Conservation (phyloP, 805 yeast genomes). For the Candida insectorum region DNA sequence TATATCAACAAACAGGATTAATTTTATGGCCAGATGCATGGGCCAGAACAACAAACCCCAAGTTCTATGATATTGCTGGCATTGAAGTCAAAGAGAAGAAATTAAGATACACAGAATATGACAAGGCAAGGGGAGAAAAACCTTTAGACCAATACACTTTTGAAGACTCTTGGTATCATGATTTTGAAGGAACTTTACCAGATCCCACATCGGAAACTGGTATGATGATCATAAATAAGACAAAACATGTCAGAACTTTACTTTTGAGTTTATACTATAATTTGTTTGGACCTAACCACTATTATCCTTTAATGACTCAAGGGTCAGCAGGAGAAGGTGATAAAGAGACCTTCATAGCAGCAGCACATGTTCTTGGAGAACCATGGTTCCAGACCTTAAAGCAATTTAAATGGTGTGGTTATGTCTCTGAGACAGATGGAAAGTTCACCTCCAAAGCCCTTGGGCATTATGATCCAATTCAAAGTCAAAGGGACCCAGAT, state of each 20-base stretch:
- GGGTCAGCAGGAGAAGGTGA: slow-evolving; percentile 80
- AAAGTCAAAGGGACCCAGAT: slow-evolving; percentile 14
- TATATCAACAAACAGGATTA: slow-evolving; percentile 46
- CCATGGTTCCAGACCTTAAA: slow-evolving; percentile 52
- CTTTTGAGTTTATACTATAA: slow-evolving; percentile 64
- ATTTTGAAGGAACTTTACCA: slow-evolving; percentile 60
- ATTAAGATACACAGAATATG: slow-evolving; percentile 27
- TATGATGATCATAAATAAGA: slow-evolving; percentile 59
- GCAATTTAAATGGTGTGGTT: slow-evolving; percentile 41
- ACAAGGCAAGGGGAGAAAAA: slow-evolving; percentile 31
- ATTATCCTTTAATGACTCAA: slow-evolving; percentile 66
- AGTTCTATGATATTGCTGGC: slow-evolving; percentile 52
- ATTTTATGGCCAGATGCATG: slow-evolving; percentile 70
- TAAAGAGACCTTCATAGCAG: slow-evolving; percentile 72
- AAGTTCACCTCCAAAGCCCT: slow-evolving; percentile 35
- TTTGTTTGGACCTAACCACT: slow-evolving; percentile 59
- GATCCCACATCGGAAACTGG: slow-evolving; percentile 73
- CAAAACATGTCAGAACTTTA: slow-evolving; percentile 55
- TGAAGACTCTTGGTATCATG: slow-evolving; percentile 47
- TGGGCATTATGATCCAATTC: slow-evolving; percentile 39
- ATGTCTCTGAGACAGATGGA: slow-evolving; percentile 18
- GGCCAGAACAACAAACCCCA: slow-evolving; percentile 66
- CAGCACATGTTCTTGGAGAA: slow-evolving; percentile 50
- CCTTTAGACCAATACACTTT: slow-evolving; percentile 26
- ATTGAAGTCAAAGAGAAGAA: slow-evolving; percentile 30